Percentiles rank a stretch among this genome's conserved stretches.
Conservation (phyloP, 306 rosid genomes). For the Gastrolobium villosum region DNA sequence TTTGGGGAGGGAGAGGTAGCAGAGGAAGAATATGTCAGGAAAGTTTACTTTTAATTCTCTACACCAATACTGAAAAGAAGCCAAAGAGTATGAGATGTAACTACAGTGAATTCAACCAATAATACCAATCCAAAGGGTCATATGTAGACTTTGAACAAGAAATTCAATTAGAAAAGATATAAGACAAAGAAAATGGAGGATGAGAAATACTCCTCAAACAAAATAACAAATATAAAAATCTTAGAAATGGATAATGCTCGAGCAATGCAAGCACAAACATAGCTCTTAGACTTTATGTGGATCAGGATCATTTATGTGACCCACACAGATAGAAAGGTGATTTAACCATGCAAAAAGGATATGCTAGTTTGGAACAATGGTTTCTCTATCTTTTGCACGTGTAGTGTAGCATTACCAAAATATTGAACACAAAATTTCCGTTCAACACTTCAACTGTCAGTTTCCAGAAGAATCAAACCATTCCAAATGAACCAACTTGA, state of each 20-base stretch:
- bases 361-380: not conserved
- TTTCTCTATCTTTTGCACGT: not conserved
- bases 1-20: constrained; percentile 26
- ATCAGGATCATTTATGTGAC: constrained; percentile 14
- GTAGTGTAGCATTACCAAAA: not conserved
- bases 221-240: not conserved
- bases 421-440: not conserved
- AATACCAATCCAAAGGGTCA: not conserved
- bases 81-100: constrained; percentile 26
- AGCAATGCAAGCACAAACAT: constrained; percentile 4
- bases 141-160: not conserved
- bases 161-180: not conserved
- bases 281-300: constrained; percentile 10
- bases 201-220: not conserved
- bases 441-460: not conserved
- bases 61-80: not conserved
- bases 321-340: constrained; percentile 15
- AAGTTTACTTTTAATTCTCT: not conserved
- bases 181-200: constrained; percentile 20
- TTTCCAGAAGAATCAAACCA: constrained; percentile 22
- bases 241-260: not conserved
- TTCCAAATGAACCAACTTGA: constrained; percentile 11
- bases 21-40: not conserved
- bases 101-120: not conserved
- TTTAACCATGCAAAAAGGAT: not conserved